These are phyloP conservation scores for Psidium guajava DNA, from an alignment of 345 rosid species.

Conservation along the genomic window DNA sequence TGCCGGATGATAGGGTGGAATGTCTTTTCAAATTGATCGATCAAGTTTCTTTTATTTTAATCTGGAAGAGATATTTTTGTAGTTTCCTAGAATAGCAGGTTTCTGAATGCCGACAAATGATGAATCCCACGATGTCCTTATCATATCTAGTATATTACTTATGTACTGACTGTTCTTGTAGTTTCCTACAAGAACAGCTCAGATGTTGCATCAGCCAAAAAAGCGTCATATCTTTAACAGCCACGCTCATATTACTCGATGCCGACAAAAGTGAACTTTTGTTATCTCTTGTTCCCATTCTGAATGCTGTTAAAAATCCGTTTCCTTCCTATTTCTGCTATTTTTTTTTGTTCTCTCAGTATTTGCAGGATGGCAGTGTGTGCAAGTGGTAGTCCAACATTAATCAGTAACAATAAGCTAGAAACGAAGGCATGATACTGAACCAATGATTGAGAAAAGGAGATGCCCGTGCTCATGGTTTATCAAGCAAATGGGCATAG, in stretches of 20 bases:
- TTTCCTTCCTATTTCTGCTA: background rate
- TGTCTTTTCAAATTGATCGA: background rate
- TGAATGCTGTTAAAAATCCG: background rate
- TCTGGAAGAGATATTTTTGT: background rate
- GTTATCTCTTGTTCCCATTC: background rate
- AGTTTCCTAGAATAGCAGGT: background rate
- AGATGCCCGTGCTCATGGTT: background rate
- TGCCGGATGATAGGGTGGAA: background rate
- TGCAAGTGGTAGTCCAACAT: background rate
- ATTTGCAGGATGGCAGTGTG: background rate
- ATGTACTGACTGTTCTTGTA: background rate
- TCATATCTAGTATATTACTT: background rate
- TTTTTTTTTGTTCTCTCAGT: background rate
- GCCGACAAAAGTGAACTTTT: background rate
- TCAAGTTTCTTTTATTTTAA: background rate
- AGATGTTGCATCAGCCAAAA: background rate
- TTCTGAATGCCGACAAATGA: background rate
- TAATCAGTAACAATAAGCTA: background rate
- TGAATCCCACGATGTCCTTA: background rate
- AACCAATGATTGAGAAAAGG: background rate
- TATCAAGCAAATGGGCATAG: constrained; percentile 3
- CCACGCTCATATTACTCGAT: background rate
- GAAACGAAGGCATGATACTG: background rate
- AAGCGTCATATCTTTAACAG: background rate
- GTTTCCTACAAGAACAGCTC: background rate